A percentile compares a stretch with the other conserved stretches of the same genome.
Conservation (phyloP, 345 rosid species). For the Sisymbrium irio region DNA sequence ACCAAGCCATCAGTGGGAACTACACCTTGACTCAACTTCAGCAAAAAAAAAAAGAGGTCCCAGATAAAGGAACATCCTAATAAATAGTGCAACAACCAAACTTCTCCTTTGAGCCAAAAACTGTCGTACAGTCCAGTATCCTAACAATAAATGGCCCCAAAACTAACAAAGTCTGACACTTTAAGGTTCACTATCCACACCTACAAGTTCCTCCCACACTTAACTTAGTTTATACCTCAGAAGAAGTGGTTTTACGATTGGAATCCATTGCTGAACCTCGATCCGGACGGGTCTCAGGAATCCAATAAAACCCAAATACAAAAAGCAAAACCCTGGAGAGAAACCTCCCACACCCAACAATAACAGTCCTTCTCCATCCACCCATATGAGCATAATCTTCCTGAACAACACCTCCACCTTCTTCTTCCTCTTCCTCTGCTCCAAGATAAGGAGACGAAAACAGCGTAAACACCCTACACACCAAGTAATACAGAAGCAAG, state of each 20-base stretch:
- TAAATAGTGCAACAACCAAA: slow-evolving; percentile 28
- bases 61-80: slow-evolving; percentile 10
- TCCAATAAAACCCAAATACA: slow-evolving; percentile 92
- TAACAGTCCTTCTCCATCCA: slow-evolving; percentile 84
- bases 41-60: slow-evolving; percentile 32
- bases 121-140: background rate
- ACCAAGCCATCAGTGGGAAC: background rate
- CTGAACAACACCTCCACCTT: slow-evolving; percentile 42
- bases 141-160: slow-evolving; percentile 9
- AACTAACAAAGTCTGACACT: slow-evolving; percentile 15
- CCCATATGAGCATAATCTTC: slow-evolving; percentile 92
- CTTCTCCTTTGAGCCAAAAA: slow-evolving; percentile 15
- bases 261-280: slow-evolving; percentile 29
- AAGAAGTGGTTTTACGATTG: slow-evolving; percentile 20
- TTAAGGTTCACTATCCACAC: slow-evolving; percentile 16
- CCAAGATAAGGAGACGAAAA: slow-evolving; percentile 73
- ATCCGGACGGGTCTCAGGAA: slow-evolving; percentile 45
- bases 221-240: slow-evolving; percentile 23
- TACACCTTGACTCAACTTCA: slow-evolving; percentile 13
- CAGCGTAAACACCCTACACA: slow-evolving; percentile 79
- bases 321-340: slow-evolving; percentile 71
- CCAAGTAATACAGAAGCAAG: slow-evolving; percentile 63
- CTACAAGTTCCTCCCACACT: background rate
- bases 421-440: slow-evolving; percentile 68
- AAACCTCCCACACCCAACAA: slow-evolving; percentile 65